Conservation (phyloP, 805 yeast species). For the Sugiyamaella valdiviana region DNA sequence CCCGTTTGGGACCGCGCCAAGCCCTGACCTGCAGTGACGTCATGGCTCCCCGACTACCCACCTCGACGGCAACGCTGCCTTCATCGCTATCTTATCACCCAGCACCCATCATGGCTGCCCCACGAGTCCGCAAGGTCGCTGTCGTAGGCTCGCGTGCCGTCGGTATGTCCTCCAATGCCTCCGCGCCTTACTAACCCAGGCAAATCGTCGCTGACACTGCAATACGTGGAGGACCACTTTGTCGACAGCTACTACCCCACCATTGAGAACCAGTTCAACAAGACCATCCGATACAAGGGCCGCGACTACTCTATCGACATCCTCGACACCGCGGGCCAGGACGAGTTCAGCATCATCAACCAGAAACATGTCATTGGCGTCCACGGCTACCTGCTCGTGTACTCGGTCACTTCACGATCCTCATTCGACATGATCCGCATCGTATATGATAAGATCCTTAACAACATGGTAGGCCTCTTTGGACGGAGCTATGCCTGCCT, state of each 20-base stretch:
- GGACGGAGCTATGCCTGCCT: no score
- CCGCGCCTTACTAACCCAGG: conserved; percentile 26
- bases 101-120: conserved; percentile 11
- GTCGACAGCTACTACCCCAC: conserved; percentile 89
- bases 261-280: conserved; percentile 77
- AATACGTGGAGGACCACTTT: conserved; percentile 82
- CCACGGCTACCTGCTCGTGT: conserved; percentile 77
- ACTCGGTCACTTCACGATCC: conserved; percentile 70
- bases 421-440: conserved; percentile 71
- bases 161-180: conserved; percentile 40
- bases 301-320: conserved; percentile 77
- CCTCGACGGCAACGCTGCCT: background rate
- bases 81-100: background rate
- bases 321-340: conserved; percentile 91
- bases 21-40: background rate
- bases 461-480: conserved; percentile 31
- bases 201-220: conserved; percentile 76
- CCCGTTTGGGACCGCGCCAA: no score
- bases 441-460: conserved; percentile 77
- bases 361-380: conserved; percentile 74
- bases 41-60: background rate
- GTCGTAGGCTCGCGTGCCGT: conserved; percentile 85
- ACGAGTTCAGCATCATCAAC: conserved; percentile 74
- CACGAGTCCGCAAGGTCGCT: conserved; percentile 59
- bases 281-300: conserved; percentile 59